Base-by-base conservation (phyloP, 768 basidiomycete genomes). In the Termitomyces sp. region DNA sequence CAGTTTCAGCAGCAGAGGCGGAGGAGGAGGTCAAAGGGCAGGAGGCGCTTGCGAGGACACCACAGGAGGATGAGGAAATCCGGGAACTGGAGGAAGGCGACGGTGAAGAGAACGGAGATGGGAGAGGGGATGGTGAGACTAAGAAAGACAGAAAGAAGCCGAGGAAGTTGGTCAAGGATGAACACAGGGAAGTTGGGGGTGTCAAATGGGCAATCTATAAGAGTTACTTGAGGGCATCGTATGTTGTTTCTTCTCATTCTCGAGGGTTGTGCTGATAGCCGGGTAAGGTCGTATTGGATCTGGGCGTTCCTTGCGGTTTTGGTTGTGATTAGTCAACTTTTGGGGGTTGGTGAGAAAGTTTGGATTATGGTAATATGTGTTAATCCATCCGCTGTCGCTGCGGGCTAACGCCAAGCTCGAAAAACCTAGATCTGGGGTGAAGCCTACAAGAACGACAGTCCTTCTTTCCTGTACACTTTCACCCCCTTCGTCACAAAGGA, bases 171-270 rank as follows among this genome's bases (percentile, higher is more conserved):
- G 70, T 93, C 57, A 86, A 92, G 66, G 92, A 93, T 49, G 92
- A 94, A 66, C 86, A 91, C 58, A 70, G 92, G 45, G 89, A 90
- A 60, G 79, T 79, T 1, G 94, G 93, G 0, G 84, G 86, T 38
- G 92, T 95, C 32, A 91, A 90, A 65, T 92, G 90, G 88, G 70
- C 73, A 1, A 77, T 86, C 33, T 87, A 87, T 58, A 80, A 83
- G 13, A 75, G 81, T 6, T 91, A 94, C 65, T 66, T 93, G 58
- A 78, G 83, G 67, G 87, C 85, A 18, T 87, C 88, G 86, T 88
- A 59, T 48, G 84, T 79, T 5, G 8, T 30, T 51, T 22, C 10
- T 59, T 33, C 35, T 24, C 12, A 55, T 42, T 14, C 20, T 40
- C 33, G 12, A 22, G 22, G 14, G 26, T 18, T 32, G 13, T 4